Evolutionary conservation across 805 yeast genomes (phyloP).

Genomic region (Allodekkera sacchari): DNA sequence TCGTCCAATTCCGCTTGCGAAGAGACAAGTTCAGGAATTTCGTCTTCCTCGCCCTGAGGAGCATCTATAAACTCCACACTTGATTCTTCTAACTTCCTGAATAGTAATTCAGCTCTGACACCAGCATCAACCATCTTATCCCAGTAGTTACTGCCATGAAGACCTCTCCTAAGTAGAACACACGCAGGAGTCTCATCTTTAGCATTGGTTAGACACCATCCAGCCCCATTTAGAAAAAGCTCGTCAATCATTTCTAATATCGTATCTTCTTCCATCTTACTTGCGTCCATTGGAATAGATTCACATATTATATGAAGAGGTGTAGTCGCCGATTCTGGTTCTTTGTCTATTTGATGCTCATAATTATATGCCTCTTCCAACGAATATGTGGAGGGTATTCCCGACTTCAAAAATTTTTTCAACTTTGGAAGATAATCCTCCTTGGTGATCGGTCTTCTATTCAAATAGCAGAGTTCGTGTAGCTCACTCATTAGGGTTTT

Average conservation of each 20-base stretch:
- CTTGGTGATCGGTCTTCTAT: slow-evolving; percentile 41
- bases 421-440: slow-evolving; percentile 36
- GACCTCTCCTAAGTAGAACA: slow-evolving; percentile 47
- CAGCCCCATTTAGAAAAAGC: slow-evolving; percentile 80
- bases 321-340: slow-evolving; percentile 51
- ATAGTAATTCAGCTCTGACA: slow-evolving; percentile 75
- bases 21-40: slow-evolving; percentile 11
- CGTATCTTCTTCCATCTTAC: slow-evolving; percentile 34
- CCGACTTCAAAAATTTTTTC: slow-evolving; percentile 41
- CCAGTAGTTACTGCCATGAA: slow-evolving; percentile 32
- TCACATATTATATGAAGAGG: slow-evolving; percentile 68
- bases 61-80: slow-evolving; percentile 54
- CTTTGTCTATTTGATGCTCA: slow-evolving; percentile 32
- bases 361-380: slow-evolving; percentile 64
- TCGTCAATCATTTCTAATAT: slow-evolving; percentile 50
- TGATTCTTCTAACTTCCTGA: slow-evolving; percentile 60
- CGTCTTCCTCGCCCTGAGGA: slow-evolving; percentile 7
- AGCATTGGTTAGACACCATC: slow-evolving; percentile 76
- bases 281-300: slow-evolving; percentile 34
- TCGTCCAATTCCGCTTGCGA: slow-evolving; percentile 8
- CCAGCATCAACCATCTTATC: slow-evolving; percentile 70
- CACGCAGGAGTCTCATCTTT: slow-evolving; percentile 81
- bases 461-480: slow-evolving; percentile 53
- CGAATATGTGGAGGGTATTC: slow-evolving; percentile 80
- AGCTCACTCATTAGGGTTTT: slow-evolving; percentile 54